Percentiles rank a stretch among this genome's conserved stretches.
Evolutionary conservation across 1,284 basidiomycete species (phyloP).

Genomic region (Coniophora puteana): DNA sequence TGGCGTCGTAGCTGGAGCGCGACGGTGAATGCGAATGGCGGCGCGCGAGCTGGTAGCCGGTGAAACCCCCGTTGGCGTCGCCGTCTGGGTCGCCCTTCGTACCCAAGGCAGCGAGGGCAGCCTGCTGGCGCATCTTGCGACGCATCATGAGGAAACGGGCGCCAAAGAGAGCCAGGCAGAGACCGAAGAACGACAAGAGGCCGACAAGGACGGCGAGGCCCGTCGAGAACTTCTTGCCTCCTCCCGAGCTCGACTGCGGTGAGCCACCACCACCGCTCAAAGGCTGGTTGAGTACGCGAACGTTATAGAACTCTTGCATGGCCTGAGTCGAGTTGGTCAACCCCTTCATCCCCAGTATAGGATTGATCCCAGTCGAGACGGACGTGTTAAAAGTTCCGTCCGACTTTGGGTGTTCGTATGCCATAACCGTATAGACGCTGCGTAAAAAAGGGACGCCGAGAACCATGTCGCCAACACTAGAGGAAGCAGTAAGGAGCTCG

Average conservation of each 20-base stretch:
- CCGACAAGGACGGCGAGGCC: constrained; percentile 60
- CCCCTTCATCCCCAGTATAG: constrained; percentile 52
- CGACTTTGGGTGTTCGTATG: constrained; percentile 45
- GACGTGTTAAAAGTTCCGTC: constrained; percentile 40
- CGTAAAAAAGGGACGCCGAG: constrained; percentile 74
- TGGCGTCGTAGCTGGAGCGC: constrained; percentile 18
- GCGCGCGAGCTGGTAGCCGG: constrained; percentile 20
- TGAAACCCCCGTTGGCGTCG: constrained; percentile 10
- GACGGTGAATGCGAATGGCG: constrained; percentile 14
- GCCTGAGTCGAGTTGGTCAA: constrained; percentile 58
- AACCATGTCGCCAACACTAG: constrained; percentile 55
- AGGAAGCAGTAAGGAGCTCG: constrained; percentile 29
- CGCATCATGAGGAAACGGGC: constrained; percentile 46
- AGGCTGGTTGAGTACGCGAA: constrained; percentile 59
- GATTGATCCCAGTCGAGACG: constrained; percentile 29
- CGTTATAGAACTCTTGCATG: constrained; percentile 59
- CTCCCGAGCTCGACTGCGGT: constrained; percentile 12
- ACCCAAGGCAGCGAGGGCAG: constrained; percentile 9
- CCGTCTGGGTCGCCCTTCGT: constrained; percentile 8
- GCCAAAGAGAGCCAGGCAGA: constrained; percentile 51
- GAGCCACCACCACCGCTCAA: constrained; percentile 24
- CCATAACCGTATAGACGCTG: constrained; percentile 70
- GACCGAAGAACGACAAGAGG: constrained; percentile 49
- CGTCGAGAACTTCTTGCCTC: constrained; percentile 40
- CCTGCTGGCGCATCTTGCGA: constrained; percentile 25